Evolutionary conservation across 83 land plant species (phyloP), one percentile per base, ranked within the genome.

Genomic region (Diphasiastrum complanatum): DNA sequence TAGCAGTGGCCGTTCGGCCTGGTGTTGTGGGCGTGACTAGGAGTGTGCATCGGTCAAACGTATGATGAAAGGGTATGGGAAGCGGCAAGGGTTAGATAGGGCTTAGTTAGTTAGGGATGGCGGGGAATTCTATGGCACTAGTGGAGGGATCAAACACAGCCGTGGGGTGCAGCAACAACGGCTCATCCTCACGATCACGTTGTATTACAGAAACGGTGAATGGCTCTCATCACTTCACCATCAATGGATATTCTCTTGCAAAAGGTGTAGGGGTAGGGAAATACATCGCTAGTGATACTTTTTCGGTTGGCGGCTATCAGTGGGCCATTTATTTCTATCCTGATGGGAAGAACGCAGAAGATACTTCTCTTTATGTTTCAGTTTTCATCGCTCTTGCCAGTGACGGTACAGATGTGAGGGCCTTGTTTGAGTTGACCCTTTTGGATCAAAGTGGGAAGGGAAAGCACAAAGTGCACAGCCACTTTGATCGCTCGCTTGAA

Each of bases 321-420:
- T 72, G 75, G 75, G 75, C 75, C 25, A 65, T 72, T 32, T 72
- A 72, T 56, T 72, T 72, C 33, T 72, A 72, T 30, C 75, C 75
- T 20, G 75, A 72, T 43, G 75, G 75, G 16, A 72, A 72, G 63
- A 72, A 72, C 47, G 72, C 60, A n/a, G 75, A 72, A 40, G 75
- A 72, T 31, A 69, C 58, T 37, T 72, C 75, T 18, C 53, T 72
- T 4, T 72, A 72, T 65, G 75, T 72, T 18, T 72, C 75, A 10
- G 75, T 72, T 14, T 72, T 72, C 57, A 72, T 72, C 5, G 75
- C 75, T 20, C 53, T 72, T 25, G 75, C 70, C 11, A 72, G 75
- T 23, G 75, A 72, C 25, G 75, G 75, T 48, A 72, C 75, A 12
- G 74, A 72, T 49, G 75, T 72, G 48, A 65, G 75, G 46, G 75